Percentiles rank a stretch among this genome's conserved stretches.
These are phyloP conservation scores for Calocera viscosa DNA, from an alignment of 768 basidiomycete species.

Conservation along the genomic window DNA sequence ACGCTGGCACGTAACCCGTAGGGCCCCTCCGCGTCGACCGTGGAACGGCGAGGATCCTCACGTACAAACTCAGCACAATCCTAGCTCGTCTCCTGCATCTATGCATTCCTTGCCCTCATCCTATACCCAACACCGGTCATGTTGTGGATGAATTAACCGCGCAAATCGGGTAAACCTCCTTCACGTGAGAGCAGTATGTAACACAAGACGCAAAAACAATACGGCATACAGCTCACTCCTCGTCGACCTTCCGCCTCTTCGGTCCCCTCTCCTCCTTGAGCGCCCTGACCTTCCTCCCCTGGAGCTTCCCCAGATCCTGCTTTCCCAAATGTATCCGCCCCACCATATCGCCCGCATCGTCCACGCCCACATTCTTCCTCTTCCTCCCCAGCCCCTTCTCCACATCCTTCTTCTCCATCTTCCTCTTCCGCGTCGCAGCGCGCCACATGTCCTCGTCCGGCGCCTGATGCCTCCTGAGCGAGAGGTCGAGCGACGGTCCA, in stretches of 20 bases:
- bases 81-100: too few relatives aligned
- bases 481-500: constrained; percentile 83
- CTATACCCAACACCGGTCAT: too few relatives aligned
- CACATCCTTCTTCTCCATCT: constrained; percentile 76
- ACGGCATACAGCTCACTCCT: constrained; percentile 7
- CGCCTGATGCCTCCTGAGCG: constrained; percentile 56
- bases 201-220: too few relatives aligned
- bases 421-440: constrained; percentile 68
- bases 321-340: constrained; percentile 79
- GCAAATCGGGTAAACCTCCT: too few relatives aligned
- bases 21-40: too few relatives aligned
- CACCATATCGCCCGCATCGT: constrained; percentile 94
- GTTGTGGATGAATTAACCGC: too few relatives aligned
- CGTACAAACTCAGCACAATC: too few relatives aligned
- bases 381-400: constrained; percentile 84
- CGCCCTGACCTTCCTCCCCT: constrained; percentile 95
- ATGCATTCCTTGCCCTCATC: too few relatives aligned
- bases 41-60: too few relatives aligned
- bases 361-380: constrained; percentile 88
- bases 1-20: too few relatives aligned
- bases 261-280: constrained; percentile 37
- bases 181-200: too few relatives aligned
- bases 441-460: constrained; percentile 72
- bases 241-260: constrained; percentile 18
- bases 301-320: constrained; percentile 76